Base-by-base conservation (phyloP, 345 rosid genomes). In the Erodium maritimum region DNA sequence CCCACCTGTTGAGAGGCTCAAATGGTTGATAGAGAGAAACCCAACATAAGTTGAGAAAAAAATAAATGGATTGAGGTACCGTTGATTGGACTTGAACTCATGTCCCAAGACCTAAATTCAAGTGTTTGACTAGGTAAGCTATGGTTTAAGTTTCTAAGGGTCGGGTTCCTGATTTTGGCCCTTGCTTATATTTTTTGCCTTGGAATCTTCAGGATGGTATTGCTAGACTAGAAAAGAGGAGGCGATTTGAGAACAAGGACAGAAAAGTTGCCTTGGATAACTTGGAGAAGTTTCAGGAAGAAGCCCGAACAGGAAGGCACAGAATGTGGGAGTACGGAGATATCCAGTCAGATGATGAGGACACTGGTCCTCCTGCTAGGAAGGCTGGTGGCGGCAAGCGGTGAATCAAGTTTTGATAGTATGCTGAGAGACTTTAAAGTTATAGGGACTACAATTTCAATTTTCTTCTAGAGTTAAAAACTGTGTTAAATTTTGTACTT, bases 311-410 rank as follows among this genome's bases (percentile, higher is more conserved):
- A 12, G 74, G 59, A 16, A 79, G 99, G 75, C 67, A 72, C 0
- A 86, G 94, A 57, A 87, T 94, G 55, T 94, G 99, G 99, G 76
- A 79, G 67, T 88, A 94, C 5, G 99, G 99, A 46, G 99, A 94
- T 69, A 69, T 94, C 14, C 71, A 84, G 64, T 94, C 99, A 0
- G 99, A 94, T 33, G 99, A 94, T 18, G 99, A 94, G 75, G 99
- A 90, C 50, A 55, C 33, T 25, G 83, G n/a, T n/a, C n/a, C 85
- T 6, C 82, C 80, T 18, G 80, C 53, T 42, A 81, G 77, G 64
- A 85, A 86, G 75, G 65, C 73, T 0, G 88, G 86, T 21, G 88
- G 87, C 25, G 14, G 14, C 13, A 5, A 12, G 1, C 14, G 46
- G 14, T 6, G 13, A 37, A 37, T n/a, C 7, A 7, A 37, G 46